Conservation (phyloP, 176 grass and related monocot genomes). For the Thalia dealbata region DNA sequence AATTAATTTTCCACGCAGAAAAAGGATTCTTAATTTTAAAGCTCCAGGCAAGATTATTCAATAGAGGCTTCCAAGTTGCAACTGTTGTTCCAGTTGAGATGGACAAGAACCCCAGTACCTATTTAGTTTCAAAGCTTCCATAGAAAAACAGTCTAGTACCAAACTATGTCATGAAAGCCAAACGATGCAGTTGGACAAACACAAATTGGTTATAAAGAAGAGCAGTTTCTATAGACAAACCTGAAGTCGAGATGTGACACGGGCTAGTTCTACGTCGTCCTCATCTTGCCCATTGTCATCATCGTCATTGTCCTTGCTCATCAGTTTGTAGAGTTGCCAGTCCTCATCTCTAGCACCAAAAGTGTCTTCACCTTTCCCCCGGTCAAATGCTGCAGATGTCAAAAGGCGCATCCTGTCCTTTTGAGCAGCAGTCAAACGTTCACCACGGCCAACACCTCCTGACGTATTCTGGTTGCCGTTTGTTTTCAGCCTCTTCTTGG, state of each 20-base stretch:
- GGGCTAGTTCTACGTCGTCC: conserved; percentile 72
- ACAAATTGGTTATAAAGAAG: neutral
- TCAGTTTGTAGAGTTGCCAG: conserved; percentile 95
- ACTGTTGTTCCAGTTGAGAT: neutral
- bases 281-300: conserved; percentile 64
- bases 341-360: conserved; percentile 88
- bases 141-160: neutral
- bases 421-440: conserved; percentile 81
- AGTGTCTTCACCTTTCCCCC: conserved; percentile 93
- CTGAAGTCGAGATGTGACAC: conserved; percentile 64
- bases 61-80: neutral
- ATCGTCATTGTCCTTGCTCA: conserved; percentile 86
- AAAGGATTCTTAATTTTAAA: neutral
- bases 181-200: neutral
- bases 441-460: conserved; percentile 72
- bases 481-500: conserved; percentile 75
- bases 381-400: conserved; percentile 83
- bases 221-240: conserved; percentile 23
- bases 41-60: neutral
- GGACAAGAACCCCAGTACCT: neutral
- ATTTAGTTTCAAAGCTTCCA: neutral
- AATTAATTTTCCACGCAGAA: neutral
- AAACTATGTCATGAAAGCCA: neutral
- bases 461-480: conserved; percentile 53
- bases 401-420: conserved; percentile 91